A percentile compares a stretch with the other conserved stretches of the same genome.
These are phyloP conservation scores for Kwoniella sp. DNA, from an alignment of 768 basidiomycete species.

Conservation along the genomic window DNA sequence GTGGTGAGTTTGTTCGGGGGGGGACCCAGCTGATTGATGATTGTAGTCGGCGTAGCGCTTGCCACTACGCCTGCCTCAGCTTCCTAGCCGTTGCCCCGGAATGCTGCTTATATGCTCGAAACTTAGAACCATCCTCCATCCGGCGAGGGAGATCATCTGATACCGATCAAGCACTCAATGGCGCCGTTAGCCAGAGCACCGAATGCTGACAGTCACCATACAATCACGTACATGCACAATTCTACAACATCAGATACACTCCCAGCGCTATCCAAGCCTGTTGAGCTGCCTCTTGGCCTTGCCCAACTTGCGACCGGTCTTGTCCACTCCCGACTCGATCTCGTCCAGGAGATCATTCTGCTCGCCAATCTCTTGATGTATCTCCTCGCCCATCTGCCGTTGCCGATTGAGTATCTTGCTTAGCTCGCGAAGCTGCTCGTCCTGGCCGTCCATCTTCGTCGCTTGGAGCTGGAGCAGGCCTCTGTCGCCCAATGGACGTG, in stretches of 20 bases:
- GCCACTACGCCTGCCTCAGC: no score
- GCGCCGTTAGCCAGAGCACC: no score
- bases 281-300: constrained; percentile 77
- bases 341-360: constrained; percentile 86
- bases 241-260: no score
- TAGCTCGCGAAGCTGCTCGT: constrained; percentile 70
- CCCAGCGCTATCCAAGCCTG: constrained; percentile 59
- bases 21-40: no score
- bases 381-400: constrained; percentile 78
- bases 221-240: no score
- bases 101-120: no score
- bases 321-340: constrained; percentile 70
- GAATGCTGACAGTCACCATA: no score
- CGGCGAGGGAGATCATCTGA: no score
- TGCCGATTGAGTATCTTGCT: constrained; percentile 79
- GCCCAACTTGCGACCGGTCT: constrained; percentile 71
- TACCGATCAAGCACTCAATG: no score
- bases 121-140: no score
- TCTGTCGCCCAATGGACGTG: constrained; percentile 78
- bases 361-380: constrained; percentile 69
- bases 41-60: no score
- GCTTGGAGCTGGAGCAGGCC: constrained; percentile 77
- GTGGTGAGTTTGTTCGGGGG: constrained; percentile 38
- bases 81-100: no score
- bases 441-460: constrained; percentile 76